Evolutionary conservation across 768 basidiomycete genomes (phyloP).

Genomic region (Mycena galopus): DNA sequence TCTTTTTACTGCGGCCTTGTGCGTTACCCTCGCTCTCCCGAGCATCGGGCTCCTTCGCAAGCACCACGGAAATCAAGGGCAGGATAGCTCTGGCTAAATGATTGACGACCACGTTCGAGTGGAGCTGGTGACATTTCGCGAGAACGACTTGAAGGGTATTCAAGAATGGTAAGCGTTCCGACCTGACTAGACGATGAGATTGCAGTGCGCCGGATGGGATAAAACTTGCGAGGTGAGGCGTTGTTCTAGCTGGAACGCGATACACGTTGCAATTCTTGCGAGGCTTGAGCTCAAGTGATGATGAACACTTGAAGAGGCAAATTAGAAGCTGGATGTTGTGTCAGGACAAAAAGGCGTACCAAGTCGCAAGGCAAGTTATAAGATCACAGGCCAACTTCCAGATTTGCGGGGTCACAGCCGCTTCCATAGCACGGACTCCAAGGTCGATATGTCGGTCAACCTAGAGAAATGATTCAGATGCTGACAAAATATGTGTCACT

Average conservation of each 20-base stretch:
- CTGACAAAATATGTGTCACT: not conserved
- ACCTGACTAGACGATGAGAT: conserved; percentile 41
- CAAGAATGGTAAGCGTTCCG: conserved; percentile 59
- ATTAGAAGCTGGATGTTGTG: not conserved
- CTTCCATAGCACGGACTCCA: conserved; percentile 66
- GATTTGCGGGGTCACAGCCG: conserved; percentile 62
- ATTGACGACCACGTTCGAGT: conserved; percentile 62
- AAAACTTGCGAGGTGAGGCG: conserved; percentile 59
- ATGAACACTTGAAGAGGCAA: conserved; percentile 56
- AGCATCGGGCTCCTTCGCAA: conserved; percentile 54
- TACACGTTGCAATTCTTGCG: conserved; percentile 62
- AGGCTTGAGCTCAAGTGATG: conserved; percentile 69
- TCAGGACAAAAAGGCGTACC: conserved; percentile 49
- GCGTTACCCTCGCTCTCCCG: conserved; percentile 38
- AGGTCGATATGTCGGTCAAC: conserved; percentile 64
- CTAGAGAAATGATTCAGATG: conserved; percentile 49
- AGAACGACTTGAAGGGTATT: conserved; percentile 60
- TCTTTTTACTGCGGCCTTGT: conserved; percentile 59
- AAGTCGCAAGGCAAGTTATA: conserved; percentile 60
- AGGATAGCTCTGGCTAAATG: conserved; percentile 70
- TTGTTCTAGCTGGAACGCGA: conserved; percentile 76
- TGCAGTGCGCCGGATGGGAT: not conserved
- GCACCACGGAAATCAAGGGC: conserved; percentile 60
- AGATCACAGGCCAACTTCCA: conserved; percentile 68
- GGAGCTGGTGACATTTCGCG: conserved; percentile 56